Base-by-base conservation (phyloP, 306 rosid species). In the Citrullus colocynthis region DNA sequence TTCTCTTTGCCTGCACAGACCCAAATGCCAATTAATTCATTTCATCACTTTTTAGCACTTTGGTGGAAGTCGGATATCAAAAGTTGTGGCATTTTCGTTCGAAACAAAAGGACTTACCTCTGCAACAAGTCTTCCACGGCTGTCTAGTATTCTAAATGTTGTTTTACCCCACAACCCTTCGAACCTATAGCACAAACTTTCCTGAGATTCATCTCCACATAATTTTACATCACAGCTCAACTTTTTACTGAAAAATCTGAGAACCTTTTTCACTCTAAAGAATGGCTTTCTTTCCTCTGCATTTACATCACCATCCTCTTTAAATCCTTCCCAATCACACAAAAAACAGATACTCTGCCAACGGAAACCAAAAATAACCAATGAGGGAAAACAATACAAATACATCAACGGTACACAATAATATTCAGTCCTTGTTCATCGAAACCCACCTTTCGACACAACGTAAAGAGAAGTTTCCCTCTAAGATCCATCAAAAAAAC, bases 1-100 rank as follows among this genome's bases (percentile, higher is more conserved):
- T 92, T 80, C 83, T 88, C 85, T 89, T 90, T 74, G 89, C 95
- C 98, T 92, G 88, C 80, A 81, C 30, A 61, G 64, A 34, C 55
- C 70, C 48, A 20, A 54, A 32, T 3, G 32, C 37, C 30, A 62
- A 5, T 17, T 59, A 61, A 48, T 21, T 80, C 79, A 80, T 73
- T 12, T 74, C 69, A 24, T 78, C 82, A 39, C 85, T 81, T 17
- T 18, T 54, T 52, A 81, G 60, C 20, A 30, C 54, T 60, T 24
- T 24, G 28, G 28, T 24, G 28, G 28, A 24, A 24, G 28, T 24
- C 1, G 49, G 24, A 36, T 7, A 34, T 34, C 0, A 4, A 16
- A 61, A 18, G 13, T 30, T 34, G 20, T 17, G 6, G 34, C 8
- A 18, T 10, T 51, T 54, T 6, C 24, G 75, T 41, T 41, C 4